Evolutionary conservation across 129 eudicot genomes (phyloP).

Genomic region (Ambrosia artemisiifolia): DNA sequence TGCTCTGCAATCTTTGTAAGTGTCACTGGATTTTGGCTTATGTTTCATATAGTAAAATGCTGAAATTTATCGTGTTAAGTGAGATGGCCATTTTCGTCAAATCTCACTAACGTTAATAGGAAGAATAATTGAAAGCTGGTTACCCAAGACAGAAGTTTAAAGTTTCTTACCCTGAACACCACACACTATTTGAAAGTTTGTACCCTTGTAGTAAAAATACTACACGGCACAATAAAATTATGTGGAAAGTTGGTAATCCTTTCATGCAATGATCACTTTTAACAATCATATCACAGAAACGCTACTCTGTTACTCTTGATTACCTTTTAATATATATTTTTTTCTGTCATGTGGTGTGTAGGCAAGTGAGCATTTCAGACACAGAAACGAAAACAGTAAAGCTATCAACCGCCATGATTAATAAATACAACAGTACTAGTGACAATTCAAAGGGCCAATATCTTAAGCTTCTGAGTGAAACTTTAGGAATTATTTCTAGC

Average conservation of each 20-base stretch:
- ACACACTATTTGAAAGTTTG: neutral
- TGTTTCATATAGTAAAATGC: neutral
- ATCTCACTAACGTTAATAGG: neutral
- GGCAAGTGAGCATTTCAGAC: conserved; percentile 68
- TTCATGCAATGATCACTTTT: too few relatives aligned
- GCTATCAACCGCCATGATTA: conserved; percentile 45
- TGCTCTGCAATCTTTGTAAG: conserved; percentile 75
- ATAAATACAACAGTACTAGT: conserved; percentile 39
- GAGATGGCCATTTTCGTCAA: conserved; percentile 2
- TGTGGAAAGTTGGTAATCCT: conserved; percentile 2
- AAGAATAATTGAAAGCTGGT: neutral
- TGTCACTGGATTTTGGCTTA: conserved; percentile 11
- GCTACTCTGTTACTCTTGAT: conserved; percentile 7
- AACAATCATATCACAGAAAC: neutral
- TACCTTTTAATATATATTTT: conserved; percentile 9
- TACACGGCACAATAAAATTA: neutral
- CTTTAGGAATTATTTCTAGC: conserved; percentile 55
- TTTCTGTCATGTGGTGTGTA: conserved; percentile 20
- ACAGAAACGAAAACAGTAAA: conserved; percentile 63
- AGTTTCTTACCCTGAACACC: neutral
- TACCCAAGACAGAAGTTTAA: neutral
- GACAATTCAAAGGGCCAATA: conserved; percentile 42
- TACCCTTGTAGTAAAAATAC: neutral
- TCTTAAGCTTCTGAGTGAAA: conserved; percentile 60
- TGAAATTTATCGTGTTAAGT: neutral